Evolutionary conservation across 225 moss, liverwort and hornwort genomes (phyloP).

Genomic region (Marchantia paleacea): DNA sequence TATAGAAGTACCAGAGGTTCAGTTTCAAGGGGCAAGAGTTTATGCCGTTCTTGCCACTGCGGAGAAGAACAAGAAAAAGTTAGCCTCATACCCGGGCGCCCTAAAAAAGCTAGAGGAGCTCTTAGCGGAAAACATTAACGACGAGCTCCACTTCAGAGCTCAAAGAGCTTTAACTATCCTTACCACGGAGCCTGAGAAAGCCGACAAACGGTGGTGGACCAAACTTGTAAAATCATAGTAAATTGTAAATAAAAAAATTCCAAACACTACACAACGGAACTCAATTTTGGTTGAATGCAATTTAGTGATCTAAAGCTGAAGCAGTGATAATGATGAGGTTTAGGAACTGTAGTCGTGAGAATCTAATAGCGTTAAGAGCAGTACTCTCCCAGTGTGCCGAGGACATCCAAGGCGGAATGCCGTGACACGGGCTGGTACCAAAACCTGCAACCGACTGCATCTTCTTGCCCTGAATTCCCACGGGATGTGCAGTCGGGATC

Average conservation of each 20-base stretch:
- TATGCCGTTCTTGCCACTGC: constrained; percentile 19
- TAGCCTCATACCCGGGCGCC: constrained; percentile 20
- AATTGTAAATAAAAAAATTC: constrained; percentile 1
- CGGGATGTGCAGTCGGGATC: no score
- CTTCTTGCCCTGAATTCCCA: no score
- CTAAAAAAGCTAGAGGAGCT: constrained; percentile 20
- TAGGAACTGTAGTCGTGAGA: no score
- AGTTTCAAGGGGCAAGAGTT: constrained; percentile 18
- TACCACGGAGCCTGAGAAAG: constrained; percentile 21
- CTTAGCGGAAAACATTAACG: constrained; percentile 24
- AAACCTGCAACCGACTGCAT: no score
- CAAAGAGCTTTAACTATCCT: constrained; percentile 19
- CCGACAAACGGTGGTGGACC: constrained; percentile 15
- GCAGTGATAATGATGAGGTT: no score
- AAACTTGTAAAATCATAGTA: constrained; percentile 24
- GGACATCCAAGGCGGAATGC: no score
- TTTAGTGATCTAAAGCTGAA: no score
- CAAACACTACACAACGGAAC: neutral
- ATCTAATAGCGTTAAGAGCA: no score
- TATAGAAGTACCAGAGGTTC: constrained; percentile 20
- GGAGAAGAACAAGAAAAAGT: constrained; percentile 23
- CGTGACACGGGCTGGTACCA: no score
- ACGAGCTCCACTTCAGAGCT: constrained; percentile 24
- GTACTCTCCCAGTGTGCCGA: no score
- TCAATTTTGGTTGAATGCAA: no score